These are phyloP conservation scores for Piper betle DNA, from an alignment of 164 flowering plant genomes.

Conservation along the genomic window DNA sequence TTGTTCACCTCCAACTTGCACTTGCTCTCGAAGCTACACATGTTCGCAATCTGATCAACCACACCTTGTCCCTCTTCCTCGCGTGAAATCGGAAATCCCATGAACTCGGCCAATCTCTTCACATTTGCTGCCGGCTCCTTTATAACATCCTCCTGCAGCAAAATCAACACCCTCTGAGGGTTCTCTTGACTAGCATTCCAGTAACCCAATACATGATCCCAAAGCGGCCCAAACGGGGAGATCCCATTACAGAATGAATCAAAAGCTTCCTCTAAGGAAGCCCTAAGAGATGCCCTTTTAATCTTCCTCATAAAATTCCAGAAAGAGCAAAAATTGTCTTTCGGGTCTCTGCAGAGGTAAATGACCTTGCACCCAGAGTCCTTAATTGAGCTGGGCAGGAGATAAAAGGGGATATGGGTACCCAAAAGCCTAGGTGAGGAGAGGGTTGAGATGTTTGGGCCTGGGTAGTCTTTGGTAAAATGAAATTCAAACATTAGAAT, in stretches of 20 bases:
- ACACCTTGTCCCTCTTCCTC: conserved; percentile 12
- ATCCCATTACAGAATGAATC: conserved; percentile 14
- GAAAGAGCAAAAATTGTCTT: conserved; percentile 8
- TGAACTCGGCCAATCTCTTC: conserved; percentile 13
- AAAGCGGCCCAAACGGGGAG: conserved; percentile 10
- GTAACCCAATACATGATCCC: conserved; percentile 17
- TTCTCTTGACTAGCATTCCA: conserved; percentile 14
- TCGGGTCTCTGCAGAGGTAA: conserved; percentile 8
- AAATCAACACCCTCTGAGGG: conserved; percentile 5
- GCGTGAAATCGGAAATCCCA: conserved; percentile 10
- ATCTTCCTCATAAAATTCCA: conserved; percentile 7
- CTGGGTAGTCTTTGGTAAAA: too few relatives aligned
- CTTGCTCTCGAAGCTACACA: conserved; percentile 21
- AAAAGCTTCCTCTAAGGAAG: conserved; percentile 6
- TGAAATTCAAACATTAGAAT: too few relatives aligned
- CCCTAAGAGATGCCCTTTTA: not conserved
- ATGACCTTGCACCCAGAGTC: conserved; percentile 7
- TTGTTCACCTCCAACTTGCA: conserved; percentile 20
- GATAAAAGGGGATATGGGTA: not conserved
- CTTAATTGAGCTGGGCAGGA: conserved; percentile 4
- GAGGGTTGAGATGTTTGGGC: too few relatives aligned
- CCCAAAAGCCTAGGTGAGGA: too few relatives aligned
- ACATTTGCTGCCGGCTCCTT: not conserved
- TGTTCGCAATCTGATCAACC: conserved; percentile 8
- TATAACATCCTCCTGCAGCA: conserved; percentile 11